A percentile compares a stretch with the other conserved stretches of the same genome.
Evolutionary conservation across 78 protist genomes (phyloP).

Genomic region (Creolimax fragrantissima): DNA sequence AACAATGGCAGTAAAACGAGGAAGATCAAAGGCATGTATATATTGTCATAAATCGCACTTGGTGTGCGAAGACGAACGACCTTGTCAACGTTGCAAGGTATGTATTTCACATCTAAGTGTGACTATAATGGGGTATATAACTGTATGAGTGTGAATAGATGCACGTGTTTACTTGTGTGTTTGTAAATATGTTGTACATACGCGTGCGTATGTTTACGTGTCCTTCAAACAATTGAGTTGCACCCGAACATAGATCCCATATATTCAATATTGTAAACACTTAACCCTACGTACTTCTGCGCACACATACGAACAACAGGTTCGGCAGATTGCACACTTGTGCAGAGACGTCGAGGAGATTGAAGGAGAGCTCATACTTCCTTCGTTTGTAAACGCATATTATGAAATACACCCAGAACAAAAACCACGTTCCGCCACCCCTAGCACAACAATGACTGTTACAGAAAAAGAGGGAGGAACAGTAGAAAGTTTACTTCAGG

Average conservation of each 20-base stretch:
- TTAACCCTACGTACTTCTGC: neutral
- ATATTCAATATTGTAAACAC: too few relatives aligned
- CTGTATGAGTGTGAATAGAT: neutral
- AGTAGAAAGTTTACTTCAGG: too few relatives aligned
- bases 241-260: too few relatives aligned
- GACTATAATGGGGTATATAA: neutral
- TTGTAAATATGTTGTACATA: neutral
- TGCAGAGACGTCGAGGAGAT: neutral
- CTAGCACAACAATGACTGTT: too few relatives aligned
- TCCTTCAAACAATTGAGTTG: too few relatives aligned
- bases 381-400: neutral
- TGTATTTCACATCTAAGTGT: neutral
- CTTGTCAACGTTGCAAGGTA: neutral
- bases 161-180: too few relatives aligned
- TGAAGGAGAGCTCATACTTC: neutral
- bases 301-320: neutral
- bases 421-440: neutral
- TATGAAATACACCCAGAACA: neutral
- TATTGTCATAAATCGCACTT: neutral
- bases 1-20: too few relatives aligned
- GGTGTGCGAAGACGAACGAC: neutral
- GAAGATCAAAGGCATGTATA: neutral
- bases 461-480: too few relatives aligned
- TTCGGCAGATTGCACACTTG: neutral
- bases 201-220: neutral